Conservation (phyloP, 2,329 filamentous ascomycete species). For the Ophiocordyceps camponoti-saundersi region DNA sequence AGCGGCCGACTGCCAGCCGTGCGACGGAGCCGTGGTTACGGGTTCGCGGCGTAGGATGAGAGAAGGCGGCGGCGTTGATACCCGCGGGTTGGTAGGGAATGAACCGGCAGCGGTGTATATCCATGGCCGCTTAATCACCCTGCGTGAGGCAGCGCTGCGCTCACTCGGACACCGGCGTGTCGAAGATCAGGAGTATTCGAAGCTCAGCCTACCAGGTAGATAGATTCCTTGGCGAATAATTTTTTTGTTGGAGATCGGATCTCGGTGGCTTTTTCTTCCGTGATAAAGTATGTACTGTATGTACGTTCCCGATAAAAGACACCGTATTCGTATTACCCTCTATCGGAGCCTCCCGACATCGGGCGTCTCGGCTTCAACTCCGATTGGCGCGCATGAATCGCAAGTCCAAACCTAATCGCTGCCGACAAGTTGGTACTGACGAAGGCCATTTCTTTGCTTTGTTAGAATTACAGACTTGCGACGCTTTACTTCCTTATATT, state of each 20-base stretch:
- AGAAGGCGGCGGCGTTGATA: constrained; percentile 91
- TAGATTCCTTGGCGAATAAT: background rate
- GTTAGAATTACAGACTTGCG: too few species aligned
- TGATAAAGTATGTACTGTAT: background rate
- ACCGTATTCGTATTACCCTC: too few species aligned
- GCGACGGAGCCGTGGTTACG: constrained; percentile 33
- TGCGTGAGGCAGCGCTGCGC: background rate
- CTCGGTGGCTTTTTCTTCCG: background rate
- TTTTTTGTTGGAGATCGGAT: background rate
- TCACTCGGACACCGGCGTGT: background rate
- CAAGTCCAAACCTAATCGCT: background rate
- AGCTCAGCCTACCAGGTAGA: too few species aligned
- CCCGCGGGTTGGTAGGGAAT: constrained; percentile 80
- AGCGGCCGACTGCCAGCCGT: constrained; percentile 76
- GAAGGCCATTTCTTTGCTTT: too few species aligned
- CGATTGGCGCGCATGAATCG: background rate
- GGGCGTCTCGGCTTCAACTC: background rate
- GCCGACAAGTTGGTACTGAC: too few species aligned
- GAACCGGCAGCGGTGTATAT: constrained; percentile 94
- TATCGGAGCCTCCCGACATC: background rate
- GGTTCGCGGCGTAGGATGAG: constrained; percentile 43
- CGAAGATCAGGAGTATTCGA: background rate
- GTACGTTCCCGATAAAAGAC: too few species aligned
- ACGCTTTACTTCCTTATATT: too few species aligned
- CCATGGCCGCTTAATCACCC: constrained; percentile 39